These are phyloP conservation scores for Eutypa lata DNA, from an alignment of 2,329 filamentous ascomycete genomes.

Conservation along the genomic window DNA sequence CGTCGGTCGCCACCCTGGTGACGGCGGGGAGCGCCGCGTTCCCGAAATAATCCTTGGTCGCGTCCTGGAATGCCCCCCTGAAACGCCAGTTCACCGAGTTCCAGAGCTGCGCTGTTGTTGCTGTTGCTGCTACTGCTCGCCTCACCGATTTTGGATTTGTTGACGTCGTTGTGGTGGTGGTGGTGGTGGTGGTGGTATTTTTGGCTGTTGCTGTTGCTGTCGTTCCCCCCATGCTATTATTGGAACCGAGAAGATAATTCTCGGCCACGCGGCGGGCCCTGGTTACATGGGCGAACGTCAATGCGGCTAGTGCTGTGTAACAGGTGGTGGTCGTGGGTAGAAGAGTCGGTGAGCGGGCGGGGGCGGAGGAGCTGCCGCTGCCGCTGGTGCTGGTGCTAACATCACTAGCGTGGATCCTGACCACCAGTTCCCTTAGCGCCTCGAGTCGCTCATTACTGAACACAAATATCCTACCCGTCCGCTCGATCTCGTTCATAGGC, in stretches of 20 bases:
- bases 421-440: constrained; percentile 26
- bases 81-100: constrained; percentile 43
- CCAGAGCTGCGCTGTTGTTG: constrained; percentile 26
- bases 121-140: too few relatives aligned
- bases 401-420: constrained; percentile 6
- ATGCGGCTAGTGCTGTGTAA: constrained; percentile 27
- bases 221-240: background rate
- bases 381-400: constrained; percentile 3
- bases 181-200: too few relatives aligned
- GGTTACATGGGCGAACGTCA: constrained; percentile 39
- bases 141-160: too few relatives aligned
- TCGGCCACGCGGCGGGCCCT: constrained; percentile 28
- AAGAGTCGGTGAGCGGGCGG: constrained; percentile 5
- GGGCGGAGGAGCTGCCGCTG: too few relatives aligned
- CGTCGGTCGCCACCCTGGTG: constrained; percentile 22
- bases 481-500: constrained; percentile 27
- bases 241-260: constrained; percentile 14
- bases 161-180: too few relatives aligned
- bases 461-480: constrained; percentile 40
- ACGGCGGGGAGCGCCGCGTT: constrained; percentile 39
- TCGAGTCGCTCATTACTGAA: constrained; percentile 32
- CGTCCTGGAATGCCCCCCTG: constrained; percentile 29
- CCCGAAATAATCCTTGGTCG: constrained; percentile 35
- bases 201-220: background rate
- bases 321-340: constrained; percentile 27